Evolutionary conservation across 2,329 filamentous ascomycete genomes (phyloP).

Genomic region (Aspergillus transmontanensis): DNA sequence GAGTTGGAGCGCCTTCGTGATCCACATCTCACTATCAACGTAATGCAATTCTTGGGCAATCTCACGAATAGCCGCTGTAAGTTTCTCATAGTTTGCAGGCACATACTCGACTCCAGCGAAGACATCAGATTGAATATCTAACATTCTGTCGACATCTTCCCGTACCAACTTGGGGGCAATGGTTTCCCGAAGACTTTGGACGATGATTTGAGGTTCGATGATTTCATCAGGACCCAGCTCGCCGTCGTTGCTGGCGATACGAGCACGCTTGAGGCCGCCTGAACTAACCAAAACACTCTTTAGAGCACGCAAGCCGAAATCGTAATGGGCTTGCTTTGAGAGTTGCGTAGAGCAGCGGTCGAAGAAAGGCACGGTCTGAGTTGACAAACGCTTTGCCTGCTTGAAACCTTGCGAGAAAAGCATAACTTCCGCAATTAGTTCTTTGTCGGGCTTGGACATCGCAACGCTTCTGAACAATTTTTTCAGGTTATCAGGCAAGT

Average conservation of each 20-base stretch:
- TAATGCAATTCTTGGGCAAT: slow-evolving; percentile 84
- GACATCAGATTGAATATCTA: slow-evolving; percentile 75
- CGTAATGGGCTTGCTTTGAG: slow-evolving; percentile 97
- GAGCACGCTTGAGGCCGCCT: slow-evolving; percentile 87
- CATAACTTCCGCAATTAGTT: slow-evolving; percentile 99
- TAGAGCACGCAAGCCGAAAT: slow-evolving; percentile 94
- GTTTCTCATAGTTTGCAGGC: slow-evolving; percentile 77
- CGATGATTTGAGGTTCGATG: slow-evolving; percentile 94
- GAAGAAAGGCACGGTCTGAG: slow-evolving; percentile 97
- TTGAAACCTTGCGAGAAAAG: slow-evolving; percentile 99
- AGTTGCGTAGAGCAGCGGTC: slow-evolving; percentile 79
- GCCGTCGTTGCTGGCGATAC: slow-evolving; percentile 63
- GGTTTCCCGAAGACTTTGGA: slow-evolving; percentile 97
- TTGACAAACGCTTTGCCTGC: slow-evolving; percentile 89
- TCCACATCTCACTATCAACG: slow-evolving; percentile 91
- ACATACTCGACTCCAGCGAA: slow-evolving; percentile 95
- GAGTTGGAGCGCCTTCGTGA: slow-evolving; percentile 94
- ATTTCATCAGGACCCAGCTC: slow-evolving; percentile 67
- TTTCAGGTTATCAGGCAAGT: slow-evolving; percentile 97
- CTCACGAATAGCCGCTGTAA: slow-evolving; percentile 78
- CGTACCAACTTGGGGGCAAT: slow-evolving; percentile 97
- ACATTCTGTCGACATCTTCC: slow-evolving; percentile 86
- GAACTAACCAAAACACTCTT: slow-evolving; percentile 99
- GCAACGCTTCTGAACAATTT: slow-evolving; percentile 98
- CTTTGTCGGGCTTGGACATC: slow-evolving; percentile 99